A percentile compares a stretch with the other conserved stretches of the same genome.
These are phyloP conservation scores for Pichia heedii DNA, from an alignment of 805 yeast genomes.

Conservation along the genomic window DNA sequence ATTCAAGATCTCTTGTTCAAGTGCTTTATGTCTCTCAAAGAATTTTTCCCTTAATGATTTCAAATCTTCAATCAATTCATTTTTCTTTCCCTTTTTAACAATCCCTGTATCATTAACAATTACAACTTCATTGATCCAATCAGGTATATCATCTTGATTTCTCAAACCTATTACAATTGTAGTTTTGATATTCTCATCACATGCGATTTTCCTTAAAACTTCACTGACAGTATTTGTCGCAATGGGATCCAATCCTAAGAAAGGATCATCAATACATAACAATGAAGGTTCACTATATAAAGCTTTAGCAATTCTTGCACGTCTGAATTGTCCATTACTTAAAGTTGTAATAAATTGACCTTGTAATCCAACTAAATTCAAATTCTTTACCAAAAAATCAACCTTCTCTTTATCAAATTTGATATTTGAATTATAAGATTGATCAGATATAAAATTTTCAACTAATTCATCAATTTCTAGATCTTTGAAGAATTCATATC, in stretches of 20 bases:
- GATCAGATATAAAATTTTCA: slow-evolving; percentile 47
- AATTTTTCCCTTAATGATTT: slow-evolving; percentile 17
- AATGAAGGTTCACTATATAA: slow-evolving; percentile 56
- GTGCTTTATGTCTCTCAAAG: slow-evolving; percentile 14
- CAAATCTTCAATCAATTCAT: slow-evolving; percentile 21
- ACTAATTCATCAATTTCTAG: slow-evolving; percentile 65
- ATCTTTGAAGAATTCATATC: slow-evolving; percentile 84
- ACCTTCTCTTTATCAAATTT: slow-evolving; percentile 30
- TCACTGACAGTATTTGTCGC: slow-evolving; percentile 54
- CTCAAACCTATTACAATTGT: slow-evolving; percentile 68
- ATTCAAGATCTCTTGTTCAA: slow-evolving; percentile 11
- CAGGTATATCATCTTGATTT: slow-evolving; percentile 65
- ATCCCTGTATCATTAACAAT: slow-evolving; percentile 49
- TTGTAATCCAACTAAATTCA: slow-evolving; percentile 49
- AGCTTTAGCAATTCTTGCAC: slow-evolving; percentile 80
- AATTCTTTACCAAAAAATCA: slow-evolving; percentile 34
- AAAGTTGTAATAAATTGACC: slow-evolving; percentile 77
- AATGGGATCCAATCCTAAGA: slow-evolving; percentile 77
- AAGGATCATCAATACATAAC: slow-evolving; percentile 82
- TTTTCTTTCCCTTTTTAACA: slow-evolving; percentile 36
- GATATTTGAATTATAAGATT: slow-evolving; percentile 38
- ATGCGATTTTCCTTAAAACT: slow-evolving; percentile 31
- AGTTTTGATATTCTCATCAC: slow-evolving; percentile 25
- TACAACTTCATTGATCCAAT: slow-evolving; percentile 71
- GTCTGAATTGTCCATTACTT: slow-evolving; percentile 88